Conservation (phyloP, 208 protist genomes). For the Eutreptiella sp. region DNA sequence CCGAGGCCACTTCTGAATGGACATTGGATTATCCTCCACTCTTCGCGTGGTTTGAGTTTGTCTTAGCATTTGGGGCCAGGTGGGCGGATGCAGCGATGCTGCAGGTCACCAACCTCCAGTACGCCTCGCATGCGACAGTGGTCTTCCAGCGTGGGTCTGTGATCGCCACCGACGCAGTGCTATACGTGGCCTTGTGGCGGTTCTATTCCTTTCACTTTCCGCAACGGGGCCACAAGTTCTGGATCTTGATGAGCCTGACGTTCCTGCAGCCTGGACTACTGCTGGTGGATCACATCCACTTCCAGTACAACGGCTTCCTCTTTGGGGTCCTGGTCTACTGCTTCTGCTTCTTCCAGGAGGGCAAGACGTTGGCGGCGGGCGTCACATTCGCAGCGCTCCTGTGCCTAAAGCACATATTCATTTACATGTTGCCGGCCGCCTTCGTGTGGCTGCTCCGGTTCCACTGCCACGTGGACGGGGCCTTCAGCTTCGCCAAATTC, state of each 20-base stretch:
- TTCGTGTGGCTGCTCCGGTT: conserved; percentile 60
- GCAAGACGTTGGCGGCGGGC: conserved; percentile 32
- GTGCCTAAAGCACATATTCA: conserved; percentile 75
- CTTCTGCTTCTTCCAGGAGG: conserved; percentile 26
- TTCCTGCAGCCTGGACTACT: conserved; percentile 49
- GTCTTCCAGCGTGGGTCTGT: conserved; percentile 63
- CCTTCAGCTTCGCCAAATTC: neutral
- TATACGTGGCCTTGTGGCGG: conserved; percentile 33
- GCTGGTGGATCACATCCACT: conserved; percentile 70
- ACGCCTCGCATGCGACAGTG: conserved; percentile 41
- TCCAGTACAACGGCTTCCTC: conserved; percentile 83
- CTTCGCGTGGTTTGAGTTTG: conserved; percentile 78
- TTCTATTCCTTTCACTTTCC: neutral
- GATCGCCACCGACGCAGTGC: conserved; percentile 43
- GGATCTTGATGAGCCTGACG: conserved; percentile 15
- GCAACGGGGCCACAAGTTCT: neutral
- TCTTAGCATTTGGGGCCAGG: conserved; percentile 37
- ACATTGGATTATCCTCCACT: conserved; percentile 84
- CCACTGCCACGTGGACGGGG: neutral
- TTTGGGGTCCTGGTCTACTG: conserved; percentile 54
- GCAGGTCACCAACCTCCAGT: conserved; percentile 36
- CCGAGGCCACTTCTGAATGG: conserved; percentile 65
- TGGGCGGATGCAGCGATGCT: conserved; percentile 57
- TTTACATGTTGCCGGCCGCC: conserved; percentile 57
- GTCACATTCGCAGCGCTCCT: conserved; percentile 58